A percentile compares a stretch with the other conserved stretches of the same genome.
These are phyloP conservation scores for Zarea fungicola DNA, from an alignment of 2,329 filamentous ascomycete species.

Conservation along the genomic window DNA sequence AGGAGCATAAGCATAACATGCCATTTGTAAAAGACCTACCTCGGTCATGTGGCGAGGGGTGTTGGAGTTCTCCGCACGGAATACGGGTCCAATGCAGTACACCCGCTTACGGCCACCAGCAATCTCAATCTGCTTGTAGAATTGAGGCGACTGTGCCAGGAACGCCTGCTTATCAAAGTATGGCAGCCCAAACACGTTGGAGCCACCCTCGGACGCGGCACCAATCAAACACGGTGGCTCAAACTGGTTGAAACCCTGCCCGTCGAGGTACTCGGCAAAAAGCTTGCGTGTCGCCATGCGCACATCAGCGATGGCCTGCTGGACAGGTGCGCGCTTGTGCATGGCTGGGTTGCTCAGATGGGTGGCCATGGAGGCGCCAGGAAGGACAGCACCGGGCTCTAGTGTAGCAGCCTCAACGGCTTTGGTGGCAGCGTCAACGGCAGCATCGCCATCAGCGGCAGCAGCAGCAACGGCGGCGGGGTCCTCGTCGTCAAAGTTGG, in stretches of 20 bases:
- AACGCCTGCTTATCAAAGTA: conserved; percentile 85
- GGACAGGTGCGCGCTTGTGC: conserved; percentile 86
- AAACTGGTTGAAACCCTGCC: conserved; percentile 72
- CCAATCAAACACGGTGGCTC: conserved; percentile 87
- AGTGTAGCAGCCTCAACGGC: conserved; percentile 37
- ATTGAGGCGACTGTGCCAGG: conserved; percentile 75
- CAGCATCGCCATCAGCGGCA: conserved; percentile 21
- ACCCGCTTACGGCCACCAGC: conserved; percentile 72
- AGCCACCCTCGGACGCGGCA: conserved; percentile 86
- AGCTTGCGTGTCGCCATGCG: conserved; percentile 58
- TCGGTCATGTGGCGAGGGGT: conserved; percentile 82
- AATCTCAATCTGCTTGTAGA: conserved; percentile 86
- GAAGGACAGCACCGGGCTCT: conserved; percentile 36
- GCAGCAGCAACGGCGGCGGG: conserved; percentile 26
- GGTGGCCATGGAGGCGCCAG: conserved; percentile 75
- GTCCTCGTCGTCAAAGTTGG: conserved; percentile 56
- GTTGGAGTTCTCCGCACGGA: conserved; percentile 81
- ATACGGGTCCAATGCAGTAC: conserved; percentile 74
- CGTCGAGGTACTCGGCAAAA: conserved; percentile 74
- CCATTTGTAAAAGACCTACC: conserved; percentile 30
- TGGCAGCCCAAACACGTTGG: conserved; percentile 82
- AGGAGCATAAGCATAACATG: too few species aligned
- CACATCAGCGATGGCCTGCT: conserved; percentile 66
- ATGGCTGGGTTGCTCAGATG: conserved; percentile 88
- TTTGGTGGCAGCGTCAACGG: conserved; percentile 39